These are phyloP conservation scores for Flaveria robusta DNA, from an alignment of 129 eudicot species.

Conservation along the genomic window DNA sequence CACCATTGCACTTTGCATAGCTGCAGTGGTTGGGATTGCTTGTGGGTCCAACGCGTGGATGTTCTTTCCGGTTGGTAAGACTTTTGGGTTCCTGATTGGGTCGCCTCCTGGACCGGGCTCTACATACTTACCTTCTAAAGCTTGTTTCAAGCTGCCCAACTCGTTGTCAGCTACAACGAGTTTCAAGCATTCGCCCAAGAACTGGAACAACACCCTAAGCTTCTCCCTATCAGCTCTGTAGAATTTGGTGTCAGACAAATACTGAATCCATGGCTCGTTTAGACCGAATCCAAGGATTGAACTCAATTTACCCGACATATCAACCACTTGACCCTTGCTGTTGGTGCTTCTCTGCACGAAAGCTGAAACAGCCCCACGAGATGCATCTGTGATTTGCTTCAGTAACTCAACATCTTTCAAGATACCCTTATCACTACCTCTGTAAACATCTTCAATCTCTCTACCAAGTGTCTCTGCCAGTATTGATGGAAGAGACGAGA, in stretches of 20 bases:
- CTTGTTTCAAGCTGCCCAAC: constrained; percentile 90
- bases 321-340: constrained; percentile 87
- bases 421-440: constrained; percentile 89
- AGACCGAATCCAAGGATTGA: constrained; percentile 81
- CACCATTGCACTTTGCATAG: constrained; percentile 91
- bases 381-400: constrained; percentile 78
- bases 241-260: constrained; percentile 76
- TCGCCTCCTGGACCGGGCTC: constrained; percentile 99
- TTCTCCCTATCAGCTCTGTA: constrained; percentile 91
- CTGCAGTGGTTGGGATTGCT: constrained; percentile 95
- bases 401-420: constrained; percentile 86
- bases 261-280: constrained; percentile 97
- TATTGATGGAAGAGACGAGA: constrained; percentile 78
- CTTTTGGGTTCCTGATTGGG: constrained; percentile 97
- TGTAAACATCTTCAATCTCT: constrained; percentile 84
- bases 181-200: constrained; percentile 84
- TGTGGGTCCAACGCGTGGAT: constrained; percentile 99
- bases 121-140: constrained; percentile 89
- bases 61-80: constrained; percentile 92
- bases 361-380: constrained; percentile 82
- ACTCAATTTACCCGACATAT: constrained; percentile 55
- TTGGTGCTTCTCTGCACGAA: constrained; percentile 85
- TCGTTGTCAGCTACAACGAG: constrained; percentile 85
- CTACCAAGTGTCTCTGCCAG: constrained; percentile 86
- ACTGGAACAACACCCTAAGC: constrained; percentile 65